phyloP scores from a whole-genome alignment of 331 rosid genomes.

The Quercus lobata region DNA sequence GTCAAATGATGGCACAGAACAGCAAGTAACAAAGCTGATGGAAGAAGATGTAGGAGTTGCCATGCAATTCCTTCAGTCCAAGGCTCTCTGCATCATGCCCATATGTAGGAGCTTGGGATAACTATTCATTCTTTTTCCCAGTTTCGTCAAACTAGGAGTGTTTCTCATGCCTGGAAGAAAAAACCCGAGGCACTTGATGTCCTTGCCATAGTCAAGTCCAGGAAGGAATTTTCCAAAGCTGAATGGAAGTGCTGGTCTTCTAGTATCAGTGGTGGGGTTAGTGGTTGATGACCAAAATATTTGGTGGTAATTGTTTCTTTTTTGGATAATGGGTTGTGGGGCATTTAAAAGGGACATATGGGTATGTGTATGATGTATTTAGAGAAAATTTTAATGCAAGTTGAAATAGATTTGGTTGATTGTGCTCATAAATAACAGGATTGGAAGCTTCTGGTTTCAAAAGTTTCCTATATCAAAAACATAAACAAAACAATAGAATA shows the following conservation, averaged over 20 bases:
- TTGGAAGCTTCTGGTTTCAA: too few relatives aligned
- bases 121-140: slow-evolving; percentile 21
- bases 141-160: slow-evolving; percentile 43
- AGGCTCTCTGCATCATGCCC: slow-evolving; percentile 98
- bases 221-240: slow-evolving; percentile 32
- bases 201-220: slow-evolving; percentile 33
- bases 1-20: slow-evolving; percentile 95
- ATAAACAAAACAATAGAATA: too few relatives aligned
- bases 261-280: slow-evolving; percentile 54
- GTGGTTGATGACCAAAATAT: slow-evolving; percentile 46
- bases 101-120: slow-evolving; percentile 24
- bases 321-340: slow-evolving; percentile 63
- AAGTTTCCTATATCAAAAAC: too few relatives aligned
- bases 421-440: too few relatives aligned
- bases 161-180: slow-evolving; percentile 27
- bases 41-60: slow-evolving; percentile 99
- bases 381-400: too few relatives aligned
- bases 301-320: slow-evolving; percentile 41
- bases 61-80: slow-evolving; percentile 95
- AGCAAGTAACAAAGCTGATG: slow-evolving; percentile 93
- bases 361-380: too few relatives aligned
- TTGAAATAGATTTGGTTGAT: too few relatives aligned
- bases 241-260: slow-evolving; percentile 36
- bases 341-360: too few relatives aligned
- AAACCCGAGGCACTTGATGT: slow-evolving; percentile 35